A percentile compares a stretch with the other conserved stretches of the same genome.
Evolutionary conservation across 371 early-diverging fungal genomes (phyloP).

Genomic region (Rhizopus sp.): DNA sequence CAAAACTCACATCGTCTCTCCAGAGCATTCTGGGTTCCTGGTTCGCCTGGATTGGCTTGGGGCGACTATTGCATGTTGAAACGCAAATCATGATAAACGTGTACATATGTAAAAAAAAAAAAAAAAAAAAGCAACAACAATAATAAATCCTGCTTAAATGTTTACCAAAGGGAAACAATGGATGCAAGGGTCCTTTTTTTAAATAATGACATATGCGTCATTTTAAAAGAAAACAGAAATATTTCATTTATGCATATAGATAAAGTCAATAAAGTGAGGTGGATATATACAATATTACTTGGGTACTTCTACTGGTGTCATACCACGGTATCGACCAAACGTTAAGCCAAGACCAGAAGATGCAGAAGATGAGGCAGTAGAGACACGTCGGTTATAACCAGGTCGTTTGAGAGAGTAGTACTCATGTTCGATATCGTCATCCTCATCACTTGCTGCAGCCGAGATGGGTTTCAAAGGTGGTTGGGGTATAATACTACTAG

Average conservation of each 20-base stretch:
- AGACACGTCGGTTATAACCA: slow-evolving; percentile 11
- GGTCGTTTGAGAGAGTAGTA: slow-evolving; percentile 7
- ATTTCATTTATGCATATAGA: background rate
- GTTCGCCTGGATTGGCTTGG: slow-evolving; percentile 49
- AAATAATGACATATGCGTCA: too few species aligned
- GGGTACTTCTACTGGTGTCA: slow-evolving; percentile 24
- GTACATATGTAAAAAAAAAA: background rate
- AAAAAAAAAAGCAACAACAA: too few species aligned
- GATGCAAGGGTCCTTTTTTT: background rate
- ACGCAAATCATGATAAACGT: slow-evolving; percentile 15
- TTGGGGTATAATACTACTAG: slow-evolving; percentile 15
- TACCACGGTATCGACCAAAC: slow-evolving; percentile 24
- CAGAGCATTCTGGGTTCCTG: slow-evolving; percentile 64
- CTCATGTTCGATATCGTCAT: slow-evolving; percentile 2
- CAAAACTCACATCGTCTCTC: slow-evolving; percentile 43
- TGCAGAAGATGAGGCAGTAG: slow-evolving; percentile 22
- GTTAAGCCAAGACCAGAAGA: slow-evolving; percentile 26
- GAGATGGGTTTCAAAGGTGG: slow-evolving; percentile 22
- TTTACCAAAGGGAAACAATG: background rate
- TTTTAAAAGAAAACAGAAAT: too few species aligned
- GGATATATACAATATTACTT: slow-evolving; percentile 6
- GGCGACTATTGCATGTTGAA: slow-evolving; percentile 69
- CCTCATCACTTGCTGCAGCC: slow-evolving; percentile 17
- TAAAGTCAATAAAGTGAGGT: background rate
- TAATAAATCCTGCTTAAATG: background rate